A percentile compares a stretch with the other conserved stretches of the same genome.
Conservation (phyloP, 23 red algal genomes). For the Chondrus crispus region DNA sequence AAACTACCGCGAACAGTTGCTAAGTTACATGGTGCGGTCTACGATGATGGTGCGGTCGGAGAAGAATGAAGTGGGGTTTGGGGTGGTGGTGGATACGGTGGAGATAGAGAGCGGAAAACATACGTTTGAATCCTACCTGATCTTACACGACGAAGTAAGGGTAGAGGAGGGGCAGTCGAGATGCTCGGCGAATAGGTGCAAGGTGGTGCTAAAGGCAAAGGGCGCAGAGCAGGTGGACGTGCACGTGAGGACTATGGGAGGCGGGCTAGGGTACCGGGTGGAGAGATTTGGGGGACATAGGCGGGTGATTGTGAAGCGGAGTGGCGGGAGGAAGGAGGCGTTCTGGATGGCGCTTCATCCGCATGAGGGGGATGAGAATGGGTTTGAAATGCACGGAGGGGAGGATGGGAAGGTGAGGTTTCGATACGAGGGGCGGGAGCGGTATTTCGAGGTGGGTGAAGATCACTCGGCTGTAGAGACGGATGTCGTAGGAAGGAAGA, state of each 20-base stretch:
- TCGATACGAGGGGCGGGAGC: conserved; percentile 1
- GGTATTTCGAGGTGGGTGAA: background rate
- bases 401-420: background rate
- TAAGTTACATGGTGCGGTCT: conserved; percentile 36
- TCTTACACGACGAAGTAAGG: conserved; percentile 20
- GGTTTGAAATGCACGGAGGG: conserved; percentile 6
- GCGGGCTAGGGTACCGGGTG: conserved; percentile 2
- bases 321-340: background rate
- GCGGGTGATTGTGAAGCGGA: conserved; percentile 11
- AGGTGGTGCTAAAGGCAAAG: background rate
- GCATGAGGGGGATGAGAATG: background rate
- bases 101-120: background rate
- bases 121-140: conserved; percentile 49
- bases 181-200: conserved; percentile 10
- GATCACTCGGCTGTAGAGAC: conserved; percentile 10
- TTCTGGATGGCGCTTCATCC: conserved; percentile 34
- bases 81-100: conserved; percentile 31
- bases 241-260: conserved; percentile 6
- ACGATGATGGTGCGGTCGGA: conserved; percentile 17
- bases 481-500: too few species aligned
- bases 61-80: conserved; percentile 24
- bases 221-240: background rate
- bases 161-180: background rate
- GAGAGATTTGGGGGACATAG: conserved; percentile 35
- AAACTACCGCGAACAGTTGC: conserved; percentile 4